phyloP scores from a whole-genome alignment of 192 early-diverging fungal species.

The Linnemannia hyalina region DNA sequence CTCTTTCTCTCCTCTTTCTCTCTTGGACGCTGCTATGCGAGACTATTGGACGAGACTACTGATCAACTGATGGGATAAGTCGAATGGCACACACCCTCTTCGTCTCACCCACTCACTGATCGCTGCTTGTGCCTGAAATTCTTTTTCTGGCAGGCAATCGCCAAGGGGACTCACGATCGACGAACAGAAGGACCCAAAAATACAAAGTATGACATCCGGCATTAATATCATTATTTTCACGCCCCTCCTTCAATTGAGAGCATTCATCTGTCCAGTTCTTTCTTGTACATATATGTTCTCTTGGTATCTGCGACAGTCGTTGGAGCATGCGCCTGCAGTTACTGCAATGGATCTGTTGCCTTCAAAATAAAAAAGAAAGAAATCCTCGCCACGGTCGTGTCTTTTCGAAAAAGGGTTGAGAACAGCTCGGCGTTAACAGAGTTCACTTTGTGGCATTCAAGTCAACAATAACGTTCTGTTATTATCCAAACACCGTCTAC shows the following conservation, averaged over 20 bases:
- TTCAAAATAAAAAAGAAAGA: background rate
- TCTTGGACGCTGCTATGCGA: background rate
- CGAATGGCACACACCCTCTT: background rate
- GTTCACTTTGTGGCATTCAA: background rate
- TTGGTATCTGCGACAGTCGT: background rate
- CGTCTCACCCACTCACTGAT: background rate
- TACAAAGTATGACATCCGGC: background rate
- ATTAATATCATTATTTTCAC: background rate
- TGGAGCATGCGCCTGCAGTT: too few species aligned
- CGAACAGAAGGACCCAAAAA: background rate
- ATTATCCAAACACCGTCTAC: background rate
- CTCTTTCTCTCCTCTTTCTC: background rate
- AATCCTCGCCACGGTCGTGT: background rate
- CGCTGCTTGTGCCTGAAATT: background rate
- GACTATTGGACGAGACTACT: background rate
- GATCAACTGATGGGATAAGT: background rate
- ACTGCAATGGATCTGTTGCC: background rate
- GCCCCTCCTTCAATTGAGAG: conserved; percentile 4
- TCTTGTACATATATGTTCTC: background rate
- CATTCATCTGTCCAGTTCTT: background rate
- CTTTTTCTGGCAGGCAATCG: background rate
- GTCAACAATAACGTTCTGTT: background rate
- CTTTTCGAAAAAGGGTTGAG: background rate
- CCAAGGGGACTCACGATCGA: background rate
- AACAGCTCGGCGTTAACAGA: background rate